Evolutionary conservation across 2,329 filamentous ascomycete species (phyloP).

Genomic region (Penicillium sp.): DNA sequence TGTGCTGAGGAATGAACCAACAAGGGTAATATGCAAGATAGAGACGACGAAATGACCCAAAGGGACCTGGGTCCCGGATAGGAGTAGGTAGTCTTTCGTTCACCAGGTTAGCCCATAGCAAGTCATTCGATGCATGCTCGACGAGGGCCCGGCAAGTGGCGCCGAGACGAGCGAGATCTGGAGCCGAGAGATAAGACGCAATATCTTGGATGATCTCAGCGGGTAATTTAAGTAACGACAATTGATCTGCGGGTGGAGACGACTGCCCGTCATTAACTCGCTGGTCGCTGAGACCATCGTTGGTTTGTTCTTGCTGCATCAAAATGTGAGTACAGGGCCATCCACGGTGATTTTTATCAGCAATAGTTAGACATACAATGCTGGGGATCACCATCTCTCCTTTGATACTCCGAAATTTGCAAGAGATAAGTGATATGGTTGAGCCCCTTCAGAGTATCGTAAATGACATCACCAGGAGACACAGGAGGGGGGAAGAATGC

Average conservation of each 20-base stretch:
- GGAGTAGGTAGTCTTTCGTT: conserved; percentile 63
- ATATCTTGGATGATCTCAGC: conserved; percentile 73
- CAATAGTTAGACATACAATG: not conserved
- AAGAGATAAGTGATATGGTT: conserved; percentile 2
- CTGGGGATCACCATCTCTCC: not conserved
- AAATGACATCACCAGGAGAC: conserved; percentile 20
- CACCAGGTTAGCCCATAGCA: conserved; percentile 69
- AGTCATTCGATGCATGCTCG: conserved; percentile 61
- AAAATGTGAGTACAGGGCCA: not conserved
- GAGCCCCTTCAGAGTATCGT: conserved; percentile 8
- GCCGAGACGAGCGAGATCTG: conserved; percentile 60
- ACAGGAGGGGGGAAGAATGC: not conserved
- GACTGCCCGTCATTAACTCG: conserved; percentile 5
- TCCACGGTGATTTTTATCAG: not conserved
- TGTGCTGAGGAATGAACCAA: conserved; percentile 79
- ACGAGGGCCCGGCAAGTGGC: conserved; percentile 62
- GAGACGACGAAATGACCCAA: conserved; percentile 64
- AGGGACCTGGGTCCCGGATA: conserved; percentile 58
- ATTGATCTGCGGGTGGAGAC: not conserved
- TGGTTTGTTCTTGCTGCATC: not conserved
- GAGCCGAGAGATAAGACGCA: conserved; percentile 61
- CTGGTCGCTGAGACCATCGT: not conserved
- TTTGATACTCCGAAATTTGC: not conserved
- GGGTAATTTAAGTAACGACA: conserved; percentile 54
- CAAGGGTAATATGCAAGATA: conserved; percentile 72